Evolutionary conservation across 108 stramenopile genomes (phyloP).

Genomic region (Ochromonas danica): DNA sequence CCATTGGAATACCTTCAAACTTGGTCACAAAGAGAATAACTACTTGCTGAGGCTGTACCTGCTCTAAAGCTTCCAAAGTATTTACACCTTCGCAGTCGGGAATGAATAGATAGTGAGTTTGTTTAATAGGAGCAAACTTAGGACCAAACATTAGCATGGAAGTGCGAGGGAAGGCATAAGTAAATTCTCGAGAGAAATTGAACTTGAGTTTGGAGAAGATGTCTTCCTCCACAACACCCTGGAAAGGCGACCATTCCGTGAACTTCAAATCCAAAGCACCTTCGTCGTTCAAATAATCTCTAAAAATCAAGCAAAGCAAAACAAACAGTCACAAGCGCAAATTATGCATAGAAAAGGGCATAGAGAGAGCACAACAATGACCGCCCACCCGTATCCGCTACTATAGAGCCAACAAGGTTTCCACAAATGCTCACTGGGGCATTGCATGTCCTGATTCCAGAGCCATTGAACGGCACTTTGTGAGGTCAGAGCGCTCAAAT

Average conservation of each 20-base stretch:
- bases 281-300: not conserved
- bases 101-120: constrained; percentile 33
- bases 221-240: not conserved
- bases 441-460: too few relatives aligned
- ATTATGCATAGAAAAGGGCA: too few relatives aligned
- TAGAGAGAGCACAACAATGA: too few relatives aligned
- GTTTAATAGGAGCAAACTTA: constrained; percentile 9
- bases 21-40: not conserved
- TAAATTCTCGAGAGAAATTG: not conserved
- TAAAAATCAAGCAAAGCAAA: not conserved
- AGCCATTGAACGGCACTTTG: too few relatives aligned
- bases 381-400: not conserved
- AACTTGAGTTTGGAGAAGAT: not conserved
- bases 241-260: constrained; percentile 8
- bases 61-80: not conserved
- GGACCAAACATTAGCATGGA: constrained; percentile 38
- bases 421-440: too few relatives aligned
- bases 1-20: constrained; percentile 36
- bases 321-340: too few relatives aligned
- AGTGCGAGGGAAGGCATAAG: not conserved
- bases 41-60: not conserved
- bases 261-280: not conserved
- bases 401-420: not conserved
- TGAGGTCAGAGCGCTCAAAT: too few relatives aligned
- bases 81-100: not conserved